Evolutionary conservation across 257 asterid species (phyloP).

Genomic region (Ehretia macrophylla): DNA sequence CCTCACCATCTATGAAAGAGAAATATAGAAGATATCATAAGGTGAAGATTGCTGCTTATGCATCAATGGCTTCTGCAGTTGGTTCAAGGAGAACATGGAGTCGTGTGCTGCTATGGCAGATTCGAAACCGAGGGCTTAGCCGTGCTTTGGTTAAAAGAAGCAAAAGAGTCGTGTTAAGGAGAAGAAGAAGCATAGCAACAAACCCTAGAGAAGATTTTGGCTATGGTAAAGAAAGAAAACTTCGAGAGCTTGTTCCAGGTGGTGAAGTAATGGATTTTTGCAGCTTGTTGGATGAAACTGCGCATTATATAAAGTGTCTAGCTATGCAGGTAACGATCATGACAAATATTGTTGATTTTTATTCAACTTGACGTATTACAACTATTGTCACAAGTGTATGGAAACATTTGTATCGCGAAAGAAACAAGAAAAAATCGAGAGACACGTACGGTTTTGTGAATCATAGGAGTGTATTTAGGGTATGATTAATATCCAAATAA

Average conservation of each 20-base stretch:
- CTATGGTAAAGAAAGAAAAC: slow-evolving; percentile 28
- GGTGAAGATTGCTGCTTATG: slow-evolving; percentile 55
- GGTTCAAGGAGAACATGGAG: slow-evolving; percentile 67
- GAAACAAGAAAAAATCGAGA: no score
- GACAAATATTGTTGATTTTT: slow-evolving; percentile 43
- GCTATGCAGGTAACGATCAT: slow-evolving; percentile 70
- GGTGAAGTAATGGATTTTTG: slow-evolving; percentile 48
- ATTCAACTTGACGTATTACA: slow-evolving; percentile 23
- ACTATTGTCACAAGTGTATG: not conserved
- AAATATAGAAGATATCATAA: slow-evolving; percentile 8
- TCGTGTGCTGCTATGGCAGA: slow-evolving; percentile 51
- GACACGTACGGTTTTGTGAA: no score
- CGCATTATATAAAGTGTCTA: slow-evolving; percentile 68
- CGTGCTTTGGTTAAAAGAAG: slow-evolving; percentile 5
- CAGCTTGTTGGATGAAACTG: slow-evolving; percentile 64
- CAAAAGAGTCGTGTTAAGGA: not conserved
- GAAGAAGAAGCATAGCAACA: slow-evolving; percentile 2
- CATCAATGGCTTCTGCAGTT: slow-evolving; percentile 64
- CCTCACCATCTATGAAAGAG: not conserved
- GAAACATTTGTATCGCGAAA: no score
- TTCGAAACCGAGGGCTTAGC: slow-evolving; percentile 20
- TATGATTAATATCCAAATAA: no score
- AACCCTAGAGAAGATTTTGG: slow-evolving; percentile 32
- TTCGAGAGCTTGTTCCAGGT: slow-evolving; percentile 59
- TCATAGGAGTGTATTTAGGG: no score